phyloP scores from a whole-genome alignment of 225 moss, liverwort and hornwort genomes.

The Polytrichum formosum region DNA sequence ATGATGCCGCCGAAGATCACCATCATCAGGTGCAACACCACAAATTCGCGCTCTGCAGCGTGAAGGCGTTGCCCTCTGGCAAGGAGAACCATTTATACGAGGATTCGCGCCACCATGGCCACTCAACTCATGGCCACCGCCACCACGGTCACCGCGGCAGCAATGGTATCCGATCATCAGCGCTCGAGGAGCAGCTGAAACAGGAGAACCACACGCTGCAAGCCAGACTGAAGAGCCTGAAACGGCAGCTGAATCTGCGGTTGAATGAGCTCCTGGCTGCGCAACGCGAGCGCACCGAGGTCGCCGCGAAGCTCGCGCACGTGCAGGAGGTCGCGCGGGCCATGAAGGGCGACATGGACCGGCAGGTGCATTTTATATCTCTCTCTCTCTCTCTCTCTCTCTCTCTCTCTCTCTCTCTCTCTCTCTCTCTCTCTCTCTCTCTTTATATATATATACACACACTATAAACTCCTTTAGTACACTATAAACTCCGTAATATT shows the following conservation, averaged over 20 bases:
- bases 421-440: too few species aligned
- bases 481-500: too few species aligned
- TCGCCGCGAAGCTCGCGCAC: constrained; percentile 21
- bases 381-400: too few species aligned
- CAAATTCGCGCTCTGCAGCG: constrained; percentile 29
- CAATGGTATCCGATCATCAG: too few species aligned
- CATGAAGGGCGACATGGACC: constrained; percentile 29
- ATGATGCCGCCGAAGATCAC: too few species aligned
- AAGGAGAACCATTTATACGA: constrained; percentile 3
- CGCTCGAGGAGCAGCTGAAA: constrained; percentile 21
- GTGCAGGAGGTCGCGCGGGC: constrained; percentile 15
- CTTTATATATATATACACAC: too few species aligned
- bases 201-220: constrained; percentile 34
- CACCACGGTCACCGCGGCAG: too few species aligned
- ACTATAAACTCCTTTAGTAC: too few species aligned
- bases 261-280: constrained; percentile 24
- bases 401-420: too few species aligned
- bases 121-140: too few species aligned
- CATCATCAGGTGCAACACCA: constrained; percentile 1
- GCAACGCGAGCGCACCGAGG: constrained; percentile 26
- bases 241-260: constrained; percentile 29
- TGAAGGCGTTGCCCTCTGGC: constrained; percentile 10
- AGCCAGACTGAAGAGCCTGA: constrained; percentile 30
- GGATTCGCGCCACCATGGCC: constrained; percentile 20
- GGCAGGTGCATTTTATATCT: too few species aligned